These are phyloP conservation scores for Wickerhamiella allomyrinae DNA, from an alignment of 805 yeast genomes.

Conservation along the genomic window DNA sequence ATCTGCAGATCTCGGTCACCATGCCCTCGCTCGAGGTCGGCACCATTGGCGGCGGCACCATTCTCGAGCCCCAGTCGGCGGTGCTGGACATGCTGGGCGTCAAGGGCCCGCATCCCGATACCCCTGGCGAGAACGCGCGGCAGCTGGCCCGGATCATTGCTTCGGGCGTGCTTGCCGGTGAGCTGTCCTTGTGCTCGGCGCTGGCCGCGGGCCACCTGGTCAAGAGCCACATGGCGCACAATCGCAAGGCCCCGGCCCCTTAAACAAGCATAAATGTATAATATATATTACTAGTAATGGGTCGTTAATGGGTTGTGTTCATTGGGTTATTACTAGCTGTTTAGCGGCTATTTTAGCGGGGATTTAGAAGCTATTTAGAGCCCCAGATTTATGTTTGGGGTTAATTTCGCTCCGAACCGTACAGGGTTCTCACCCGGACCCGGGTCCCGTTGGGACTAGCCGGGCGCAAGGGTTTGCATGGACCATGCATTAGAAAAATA, in stretches of 20 bases:
- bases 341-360: too few relatives aligned
- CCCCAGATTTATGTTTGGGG: too few relatives aligned
- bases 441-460: too few relatives aligned
- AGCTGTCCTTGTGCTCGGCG: slow-evolving; percentile 85
- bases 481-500: too few relatives aligned
- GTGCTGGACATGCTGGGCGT: slow-evolving; percentile 92
- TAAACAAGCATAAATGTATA: too few relatives aligned
- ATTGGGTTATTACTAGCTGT: too few relatives aligned
- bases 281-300: too few relatives aligned
- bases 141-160: slow-evolving; percentile 89
- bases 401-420: too few relatives aligned
- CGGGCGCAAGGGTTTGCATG: too few relatives aligned
- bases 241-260: slow-evolving; percentile 45
- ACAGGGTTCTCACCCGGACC: too few relatives aligned
- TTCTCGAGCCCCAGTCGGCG: slow-evolving; percentile 91
- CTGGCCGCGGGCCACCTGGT: slow-evolving; percentile 98
- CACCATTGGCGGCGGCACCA: slow-evolving; percentile 98
- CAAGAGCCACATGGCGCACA: slow-evolving; percentile 92
- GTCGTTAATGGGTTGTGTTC: too few relatives aligned
- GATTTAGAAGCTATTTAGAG: too few relatives aligned
- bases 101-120: slow-evolving; percentile 85
- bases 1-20: slow-evolving; percentile 83
- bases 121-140: slow-evolving; percentile 89
- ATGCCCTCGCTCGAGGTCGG: slow-evolving; percentile 99
- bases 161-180: slow-evolving; percentile 90